Conservation (phyloP, 176 grass and related monocot genomes). For the Otatea glauca region DNA sequence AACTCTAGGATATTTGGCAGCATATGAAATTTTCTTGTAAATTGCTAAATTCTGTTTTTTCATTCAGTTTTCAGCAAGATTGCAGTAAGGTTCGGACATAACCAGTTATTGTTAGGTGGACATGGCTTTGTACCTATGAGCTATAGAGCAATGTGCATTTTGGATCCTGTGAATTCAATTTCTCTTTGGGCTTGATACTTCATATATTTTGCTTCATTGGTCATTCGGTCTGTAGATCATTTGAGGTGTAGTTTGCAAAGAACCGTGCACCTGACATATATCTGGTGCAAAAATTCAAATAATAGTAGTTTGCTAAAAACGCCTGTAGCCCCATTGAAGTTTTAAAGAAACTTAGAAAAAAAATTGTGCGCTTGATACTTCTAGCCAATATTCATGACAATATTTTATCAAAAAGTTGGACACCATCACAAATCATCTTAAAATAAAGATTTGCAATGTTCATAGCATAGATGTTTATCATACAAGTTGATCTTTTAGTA, state of each 20-base stretch:
- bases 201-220: neutral
- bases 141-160: neutral
- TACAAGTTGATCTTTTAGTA: slow-evolving; percentile 12
- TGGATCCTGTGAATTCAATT: neutral
- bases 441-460: slow-evolving; percentile 16
- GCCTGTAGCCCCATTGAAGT: neutral
- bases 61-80: neutral
- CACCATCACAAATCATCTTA: neutral
- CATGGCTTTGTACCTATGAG: neutral
- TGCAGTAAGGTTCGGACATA: neutral
- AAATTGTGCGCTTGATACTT: neutral
- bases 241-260: neutral
- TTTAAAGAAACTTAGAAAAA: neutral
- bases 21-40: neutral
- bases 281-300: slow-evolving; percentile 9
- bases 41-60: neutral
- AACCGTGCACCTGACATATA: slow-evolving; percentile 31
- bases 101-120: neutral
- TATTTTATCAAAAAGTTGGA: slow-evolving; percentile 9
- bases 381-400: neutral
- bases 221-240: neutral
- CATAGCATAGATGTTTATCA: neutral
- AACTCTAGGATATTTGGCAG: slow-evolving; percentile 21
- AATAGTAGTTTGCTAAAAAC: neutral
- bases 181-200: neutral